Conservation (phyloP, 148 eudicot species). For the Silene uniflora region DNA sequence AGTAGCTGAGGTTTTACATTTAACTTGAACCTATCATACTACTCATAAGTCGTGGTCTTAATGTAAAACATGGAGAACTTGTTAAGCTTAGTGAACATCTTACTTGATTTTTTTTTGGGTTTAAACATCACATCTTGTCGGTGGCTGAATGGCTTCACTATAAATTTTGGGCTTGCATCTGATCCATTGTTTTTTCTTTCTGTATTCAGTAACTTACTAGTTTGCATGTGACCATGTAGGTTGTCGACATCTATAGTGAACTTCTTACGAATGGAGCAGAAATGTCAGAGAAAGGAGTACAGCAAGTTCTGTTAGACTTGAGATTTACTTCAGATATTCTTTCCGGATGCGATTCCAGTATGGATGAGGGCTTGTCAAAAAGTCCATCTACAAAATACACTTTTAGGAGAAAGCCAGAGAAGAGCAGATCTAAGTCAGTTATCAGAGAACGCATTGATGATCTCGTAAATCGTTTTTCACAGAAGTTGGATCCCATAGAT, state of each 20-base stretch:
- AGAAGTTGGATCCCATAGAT: conserved; percentile 91
- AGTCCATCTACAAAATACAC: conserved; percentile 42
- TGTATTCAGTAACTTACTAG: conserved; percentile 6
- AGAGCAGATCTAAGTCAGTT: conserved; percentile 49
- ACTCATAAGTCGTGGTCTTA: too few species aligned
- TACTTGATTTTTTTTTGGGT: not conserved
- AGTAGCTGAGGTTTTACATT: too few species aligned
- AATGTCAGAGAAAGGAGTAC: conserved; percentile 78
- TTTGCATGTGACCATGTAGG: conserved; percentile 37
- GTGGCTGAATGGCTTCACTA: not conserved
- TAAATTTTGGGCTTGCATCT: not conserved
- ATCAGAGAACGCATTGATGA: conserved; percentile 54
- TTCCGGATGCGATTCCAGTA: conserved; percentile 59
- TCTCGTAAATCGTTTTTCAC: conserved; percentile 54
- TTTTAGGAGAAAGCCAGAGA: conserved; percentile 72
- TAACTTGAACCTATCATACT: too few species aligned
- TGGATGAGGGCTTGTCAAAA: conserved; percentile 41
- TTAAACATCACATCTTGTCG: not conserved
- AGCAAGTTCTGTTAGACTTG: conserved; percentile 81
- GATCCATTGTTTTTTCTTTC: not conserved
- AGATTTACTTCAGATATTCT: conserved; percentile 80
- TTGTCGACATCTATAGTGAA: conserved; percentile 57
- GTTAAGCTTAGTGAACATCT: not conserved
- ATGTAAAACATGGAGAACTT: too few species aligned
- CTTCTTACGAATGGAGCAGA: conserved; percentile 43